Conservation (phyloP, 169 alveolate species). For the Cryptosporidium muris region DNA sequence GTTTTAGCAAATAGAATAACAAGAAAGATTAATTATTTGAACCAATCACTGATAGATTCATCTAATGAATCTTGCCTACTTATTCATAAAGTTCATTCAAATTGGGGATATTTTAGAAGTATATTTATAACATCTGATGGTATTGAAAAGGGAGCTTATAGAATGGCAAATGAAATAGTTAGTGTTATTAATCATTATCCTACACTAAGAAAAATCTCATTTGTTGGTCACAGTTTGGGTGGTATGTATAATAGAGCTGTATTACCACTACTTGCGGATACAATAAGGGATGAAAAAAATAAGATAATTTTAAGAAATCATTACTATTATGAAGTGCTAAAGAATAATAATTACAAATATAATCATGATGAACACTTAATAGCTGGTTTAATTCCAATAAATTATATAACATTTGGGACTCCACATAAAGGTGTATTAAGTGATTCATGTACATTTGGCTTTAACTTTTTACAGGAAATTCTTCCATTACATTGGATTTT, state of each 20-base stretch:
- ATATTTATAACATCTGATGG: slow-evolving; percentile 68
- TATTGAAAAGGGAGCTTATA: slow-evolving; percentile 61
- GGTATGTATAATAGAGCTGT: slow-evolving; percentile 69
- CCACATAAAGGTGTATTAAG: slow-evolving; percentile 70
- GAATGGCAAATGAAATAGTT: slow-evolving; percentile 53
- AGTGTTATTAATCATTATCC: slow-evolving; percentile 31
- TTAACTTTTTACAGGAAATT: slow-evolving; percentile 9
- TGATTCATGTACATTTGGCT: slow-evolving; percentile 55
- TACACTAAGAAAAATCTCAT: slow-evolving; percentile 41
- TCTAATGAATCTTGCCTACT: slow-evolving; percentile 8
- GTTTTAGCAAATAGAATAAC: slow-evolving; percentile 58
- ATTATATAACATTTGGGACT: slow-evolving; percentile 60
- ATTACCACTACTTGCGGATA: slow-evolving; percentile 23
- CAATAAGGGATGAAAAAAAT: neutral
- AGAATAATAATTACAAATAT: too few relatives aligned
- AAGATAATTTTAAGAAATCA: neutral
- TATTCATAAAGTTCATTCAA: slow-evolving; percentile 60
- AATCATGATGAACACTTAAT: slow-evolving; percentile 2
- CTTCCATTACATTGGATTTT: slow-evolving; percentile 55
- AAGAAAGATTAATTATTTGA: neutral
- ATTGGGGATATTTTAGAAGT: slow-evolving; percentile 70
- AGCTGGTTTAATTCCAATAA: slow-evolving; percentile 58
- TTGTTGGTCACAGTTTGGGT: slow-evolving; percentile 66
- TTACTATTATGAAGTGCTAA: neutral
- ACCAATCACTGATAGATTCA: neutral